Conservation (phyloP, 2,329 filamentous ascomycete species). For the Aspergillus brasiliensis region DNA sequence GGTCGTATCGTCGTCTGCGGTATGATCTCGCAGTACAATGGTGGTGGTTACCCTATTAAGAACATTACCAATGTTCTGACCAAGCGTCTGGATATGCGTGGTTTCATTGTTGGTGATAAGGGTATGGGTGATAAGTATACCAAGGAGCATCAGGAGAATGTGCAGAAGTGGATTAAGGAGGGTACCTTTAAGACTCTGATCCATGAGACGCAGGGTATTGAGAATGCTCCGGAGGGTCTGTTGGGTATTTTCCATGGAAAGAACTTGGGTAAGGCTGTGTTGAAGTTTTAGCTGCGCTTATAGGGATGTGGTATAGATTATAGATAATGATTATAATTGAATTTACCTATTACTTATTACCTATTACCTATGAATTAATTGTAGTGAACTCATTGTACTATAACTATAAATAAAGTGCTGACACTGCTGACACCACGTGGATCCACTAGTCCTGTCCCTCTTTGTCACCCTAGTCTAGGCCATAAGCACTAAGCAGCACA, state of each 20-base stretch:
- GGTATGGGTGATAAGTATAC: constrained; percentile 68
- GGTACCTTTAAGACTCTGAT: constrained; percentile 73
- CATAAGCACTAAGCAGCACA: no score
- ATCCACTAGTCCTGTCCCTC: no score
- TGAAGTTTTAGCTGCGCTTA: constrained; percentile 60
- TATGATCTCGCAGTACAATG: constrained; percentile 80
- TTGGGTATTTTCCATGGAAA: constrained; percentile 74
- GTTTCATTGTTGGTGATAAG: constrained; percentile 71
- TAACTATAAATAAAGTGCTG: no score
- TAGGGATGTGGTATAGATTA: neutral
- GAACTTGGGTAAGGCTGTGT: constrained; percentile 84
- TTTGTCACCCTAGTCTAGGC: no score
- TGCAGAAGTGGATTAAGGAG: constrained; percentile 75
- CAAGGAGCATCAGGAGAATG: constrained; percentile 72
- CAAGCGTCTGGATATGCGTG: constrained; percentile 69
- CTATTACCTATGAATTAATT: neutral
- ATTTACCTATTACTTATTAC: neutral
- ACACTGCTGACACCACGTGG: no score
- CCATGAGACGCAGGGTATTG: constrained; percentile 72
- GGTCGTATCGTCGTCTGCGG: constrained; percentile 67
- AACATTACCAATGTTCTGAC: constrained; percentile 66
- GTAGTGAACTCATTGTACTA: no score
- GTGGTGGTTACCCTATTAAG: constrained; percentile 65
- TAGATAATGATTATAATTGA: neutral
- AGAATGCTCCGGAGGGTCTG: constrained; percentile 72